Conservation (phyloP, 164 flowering plant species). For the Cinnamomum chago region DNA sequence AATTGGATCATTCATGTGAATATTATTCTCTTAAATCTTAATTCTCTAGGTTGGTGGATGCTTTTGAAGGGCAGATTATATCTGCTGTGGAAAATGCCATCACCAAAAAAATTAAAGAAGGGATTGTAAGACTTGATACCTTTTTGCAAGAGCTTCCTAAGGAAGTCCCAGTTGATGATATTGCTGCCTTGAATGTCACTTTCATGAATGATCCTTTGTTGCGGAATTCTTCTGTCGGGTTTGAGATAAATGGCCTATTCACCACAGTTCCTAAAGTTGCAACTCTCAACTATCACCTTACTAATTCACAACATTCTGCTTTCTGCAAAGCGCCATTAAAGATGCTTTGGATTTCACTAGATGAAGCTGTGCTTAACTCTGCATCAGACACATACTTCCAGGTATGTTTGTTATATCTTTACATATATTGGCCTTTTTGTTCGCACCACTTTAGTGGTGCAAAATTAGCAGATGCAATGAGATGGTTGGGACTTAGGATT, state of each 20-base stretch:
- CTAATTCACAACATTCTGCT: slow-evolving; percentile 17
- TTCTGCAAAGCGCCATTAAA: slow-evolving; percentile 38
- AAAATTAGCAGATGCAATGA: too few species aligned
- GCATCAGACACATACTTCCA: slow-evolving; percentile 54
- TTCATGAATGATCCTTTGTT: slow-evolving; percentile 52
- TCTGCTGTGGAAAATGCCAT: slow-evolving; percentile 75
- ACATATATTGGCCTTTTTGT: neutral
- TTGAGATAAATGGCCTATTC: slow-evolving; percentile 81
- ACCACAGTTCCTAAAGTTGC: slow-evolving; percentile 19
- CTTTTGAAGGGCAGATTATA: slow-evolving; percentile 66
- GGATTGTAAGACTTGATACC: slow-evolving; percentile 55
- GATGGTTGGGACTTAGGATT: too few species aligned
- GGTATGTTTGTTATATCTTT: slow-evolving; percentile 34
- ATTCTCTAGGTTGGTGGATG: slow-evolving; percentile 61
- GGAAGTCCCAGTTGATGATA: slow-evolving; percentile 43
- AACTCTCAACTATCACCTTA: slow-evolving; percentile 10
- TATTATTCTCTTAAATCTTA: neutral
- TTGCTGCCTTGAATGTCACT: slow-evolving; percentile 68
- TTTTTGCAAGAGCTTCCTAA: slow-evolving; percentile 66
- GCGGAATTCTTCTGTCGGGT: slow-evolving; percentile 55
- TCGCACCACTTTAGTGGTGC: neutral
- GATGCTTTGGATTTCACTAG: slow-evolving; percentile 75
- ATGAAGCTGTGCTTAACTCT: slow-evolving; percentile 68
- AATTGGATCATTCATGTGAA: neutral
- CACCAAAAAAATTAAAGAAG: slow-evolving; percentile 61